Base-by-base conservation (phyloP, 148 eudicot genomes). In the Drosera capensis region DNA sequence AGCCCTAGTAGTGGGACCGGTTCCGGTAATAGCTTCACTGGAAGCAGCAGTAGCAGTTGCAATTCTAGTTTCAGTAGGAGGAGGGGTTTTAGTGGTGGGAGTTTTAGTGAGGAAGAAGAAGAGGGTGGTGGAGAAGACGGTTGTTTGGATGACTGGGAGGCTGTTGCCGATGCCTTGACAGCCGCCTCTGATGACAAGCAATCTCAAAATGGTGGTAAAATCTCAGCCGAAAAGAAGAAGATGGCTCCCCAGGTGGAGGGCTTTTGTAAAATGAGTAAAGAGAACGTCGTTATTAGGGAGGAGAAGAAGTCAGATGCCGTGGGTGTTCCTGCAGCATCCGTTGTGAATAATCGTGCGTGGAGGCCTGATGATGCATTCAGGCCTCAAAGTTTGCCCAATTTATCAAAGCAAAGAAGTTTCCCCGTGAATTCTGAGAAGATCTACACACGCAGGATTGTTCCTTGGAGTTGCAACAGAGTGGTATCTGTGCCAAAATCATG, bases 141-240 rank as follows among this genome's bases (percentile, higher is more conserved):
- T 14, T 74, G 87, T 55, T 62, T 78, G 41, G 81, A 78, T 48
- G 77, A 75, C 59, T 86, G 96, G 96, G 96, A 86, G 57, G 77
- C 80, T 7, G 40, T 86, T 34, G 95, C 80, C 23, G 86, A 86
- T 75, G 86, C 38, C n/a, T 4, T 3, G 31, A 13, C n/a, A 15
- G n/a, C n/a, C 76, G 45, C 62, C 77, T 47, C 59, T 67, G 7
- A 68, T 63, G 22, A 40, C 25, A 2, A 20, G 17, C 62, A 25
- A n/a, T 35, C 37, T 52, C 31, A 30, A 25, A 43, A 30, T 22
- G 1, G 9, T 1, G 57, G 44, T 8, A 47, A 47, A 42, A 44
- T 49, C 35, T 52, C 55, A 55, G n/a, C 25, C 11, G 37, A 43
- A 14, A n/a, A n/a, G n/a, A n/a, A n/a, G n/a, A n/a, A n/a, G n/a